Evolutionary conservation across 495 filamentous ascomycete species (phyloP), one percentile per base, ranked within the genome.

Genomic region (Acidiella bohemica): DNA sequence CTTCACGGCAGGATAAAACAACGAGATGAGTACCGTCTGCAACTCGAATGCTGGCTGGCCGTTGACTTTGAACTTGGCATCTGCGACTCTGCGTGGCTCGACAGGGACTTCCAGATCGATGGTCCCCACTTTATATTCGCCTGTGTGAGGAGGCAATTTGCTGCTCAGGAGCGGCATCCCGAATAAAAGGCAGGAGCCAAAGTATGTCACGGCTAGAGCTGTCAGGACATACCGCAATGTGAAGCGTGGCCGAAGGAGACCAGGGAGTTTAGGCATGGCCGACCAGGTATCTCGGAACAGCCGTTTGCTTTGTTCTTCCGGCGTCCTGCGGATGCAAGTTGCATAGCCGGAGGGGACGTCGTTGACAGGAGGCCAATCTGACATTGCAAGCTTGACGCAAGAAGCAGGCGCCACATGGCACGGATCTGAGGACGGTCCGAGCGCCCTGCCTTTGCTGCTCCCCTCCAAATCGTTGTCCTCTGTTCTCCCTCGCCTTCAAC

Each of bases 61-160:
- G 0, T 51, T 55, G 5, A 31, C 36, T 46, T 59, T 67, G 56
- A 68, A 65, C 5, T 49, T 54, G 5, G 52, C 49, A 14, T 64
- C 55, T 22, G 34, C 42, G 19, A 68, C 43, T 27, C 45, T 46
- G 9, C 59, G 55, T 2, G 55, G 41, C 20, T 55, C 46, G 26
- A 59, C 49, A n/a, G 65, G 55, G 1, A 51, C 53, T 40, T 71
- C 67, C 32, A 71, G 47, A 45, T 71, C 67, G 22, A 70, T 47
- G 10, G 59, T 51, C 12, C 67, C 67, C 14, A 71, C 67, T 0
- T 53, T 45, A 38, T 67, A 68, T 8, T 53, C 56, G 1, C 67
- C 67, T n/a, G 63, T 64, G 45, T 71, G 67, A 26, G 50, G 18
- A 7, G 67, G 67, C 28, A 71, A 54, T 1, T 55, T 54, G 21